Evolutionary conservation across 257 asterid species (phyloP), one percentile per base, ranked within the genome.

Genomic region (Echites panduratus): DNA sequence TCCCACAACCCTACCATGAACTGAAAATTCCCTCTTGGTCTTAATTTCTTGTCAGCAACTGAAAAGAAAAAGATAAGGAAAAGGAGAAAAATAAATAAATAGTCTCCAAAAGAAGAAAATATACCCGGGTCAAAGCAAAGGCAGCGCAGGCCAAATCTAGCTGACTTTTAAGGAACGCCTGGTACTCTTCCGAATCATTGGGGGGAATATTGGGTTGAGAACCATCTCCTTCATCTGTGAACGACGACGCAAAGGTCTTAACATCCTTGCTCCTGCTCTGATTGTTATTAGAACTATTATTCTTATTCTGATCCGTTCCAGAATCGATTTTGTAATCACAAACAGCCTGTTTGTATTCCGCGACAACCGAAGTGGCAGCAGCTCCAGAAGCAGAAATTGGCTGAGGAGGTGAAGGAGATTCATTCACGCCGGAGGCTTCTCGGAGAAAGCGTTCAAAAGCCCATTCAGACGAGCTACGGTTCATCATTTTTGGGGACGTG

Each of bases 61-160:
- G 43, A 0, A 57, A 41, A 11, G 4, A 0, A 20, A 11, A 29
- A n/a, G 9, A 45, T 17, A 19, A 70, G n/a, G n/a, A 49, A 49
- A 49, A 16, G 5, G 0, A 0, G 49, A 4, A 17, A 11, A 19
- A 24, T 19, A 9, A 50, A 35, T 48, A 11, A 68, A 7, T 48
- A 16, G 49, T 63, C 19, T 19, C 54, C 29, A 41, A 57, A 77
- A 17, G 1, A 13, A 45, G 43, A 20, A 56, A 26, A 2, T 40
- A 58, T 81, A 92, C 98, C 83, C 96, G 74, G 53, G 88, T 79
- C 86, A 90, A 82, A 58, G 98, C 97, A 52, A 90, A 90, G 84
- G 97, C 98, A 58, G 97, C 97, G 77, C 98, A 93, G 41, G 96
- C 98, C 82, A 89, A 73, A 79, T 93, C 90, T 26, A 93, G 96